These are phyloP conservation scores for Phylloporus arenicola DNA, from an alignment of 768 basidiomycete species.

Conservation along the genomic window DNA sequence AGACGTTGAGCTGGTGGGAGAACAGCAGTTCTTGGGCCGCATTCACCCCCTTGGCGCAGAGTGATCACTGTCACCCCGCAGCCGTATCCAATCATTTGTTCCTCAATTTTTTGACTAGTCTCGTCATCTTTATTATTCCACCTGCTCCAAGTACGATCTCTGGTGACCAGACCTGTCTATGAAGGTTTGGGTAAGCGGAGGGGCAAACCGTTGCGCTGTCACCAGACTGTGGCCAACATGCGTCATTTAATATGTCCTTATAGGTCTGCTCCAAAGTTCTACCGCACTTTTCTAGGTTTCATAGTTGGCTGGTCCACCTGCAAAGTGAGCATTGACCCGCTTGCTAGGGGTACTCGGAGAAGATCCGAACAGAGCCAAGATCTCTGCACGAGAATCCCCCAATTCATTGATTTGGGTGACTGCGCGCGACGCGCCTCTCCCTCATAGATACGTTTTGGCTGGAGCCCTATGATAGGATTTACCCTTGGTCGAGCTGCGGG, in stretches of 20 bases:
- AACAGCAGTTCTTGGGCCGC: not conserved
- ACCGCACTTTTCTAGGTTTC: not conserved
- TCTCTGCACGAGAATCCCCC: not conserved
- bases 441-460: not conserved
- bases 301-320: not conserved
- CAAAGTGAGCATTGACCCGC: not conserved
- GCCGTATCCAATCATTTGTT: too few species aligned
- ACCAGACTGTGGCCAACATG: too few species aligned
- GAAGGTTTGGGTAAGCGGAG: too few species aligned
- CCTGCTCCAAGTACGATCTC: too few species aligned
- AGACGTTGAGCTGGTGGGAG: not conserved
- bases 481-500: constrained; percentile 36
- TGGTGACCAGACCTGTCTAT: too few species aligned
- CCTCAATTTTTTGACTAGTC: too few species aligned
- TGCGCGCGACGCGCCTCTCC: not conserved
- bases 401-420: not conserved
- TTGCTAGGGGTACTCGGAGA: not conserved
- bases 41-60: not conserved
- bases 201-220: too few species aligned
- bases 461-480: not conserved
- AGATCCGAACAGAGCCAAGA: not conserved
- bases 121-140: too few species aligned
- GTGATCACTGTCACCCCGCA: too few species aligned
- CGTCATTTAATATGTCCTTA: not conserved
- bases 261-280: not conserved